Percentiles rank a stretch among this genome's conserved stretches.
Conservation (phyloP, 2,329 filamentous ascomycete species). For the Thelonectria rubi region DNA sequence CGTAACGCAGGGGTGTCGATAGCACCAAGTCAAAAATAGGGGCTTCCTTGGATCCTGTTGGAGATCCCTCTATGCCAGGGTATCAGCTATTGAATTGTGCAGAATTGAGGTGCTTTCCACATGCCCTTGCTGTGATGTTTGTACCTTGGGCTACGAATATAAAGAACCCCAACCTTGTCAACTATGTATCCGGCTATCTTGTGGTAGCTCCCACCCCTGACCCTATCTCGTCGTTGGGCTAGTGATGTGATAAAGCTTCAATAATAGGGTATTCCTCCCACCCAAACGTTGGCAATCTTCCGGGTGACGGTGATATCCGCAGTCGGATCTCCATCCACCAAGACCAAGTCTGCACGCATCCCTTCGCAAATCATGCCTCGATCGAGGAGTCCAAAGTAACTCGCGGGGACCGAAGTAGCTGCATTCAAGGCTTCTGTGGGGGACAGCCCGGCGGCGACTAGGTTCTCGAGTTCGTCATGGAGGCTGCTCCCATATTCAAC, state of each 20-base stretch:
- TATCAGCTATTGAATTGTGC: too few species aligned
- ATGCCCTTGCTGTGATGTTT: too few species aligned
- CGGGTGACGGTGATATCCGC: conserved; percentile 3
- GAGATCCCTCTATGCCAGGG: too few species aligned
- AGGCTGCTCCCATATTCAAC: conserved; percentile 7
- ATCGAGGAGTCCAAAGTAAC: conserved; percentile 10
- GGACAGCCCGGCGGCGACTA: conserved; percentile 4
- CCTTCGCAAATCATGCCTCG: conserved; percentile 14
- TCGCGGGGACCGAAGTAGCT: conserved; percentile 5
- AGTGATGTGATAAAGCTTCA: background rate
- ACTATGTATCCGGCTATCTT: too few species aligned
- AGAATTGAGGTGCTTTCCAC: too few species aligned
- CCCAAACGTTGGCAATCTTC: conserved; percentile 7
- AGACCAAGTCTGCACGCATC: conserved; percentile 17
- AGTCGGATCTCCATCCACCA: conserved; percentile 18
- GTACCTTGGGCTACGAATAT: too few species aligned
- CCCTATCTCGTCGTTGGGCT: too few species aligned
- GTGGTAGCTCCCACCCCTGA: too few species aligned
- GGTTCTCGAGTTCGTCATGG: conserved; percentile 8
- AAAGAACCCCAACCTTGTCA: too few species aligned
- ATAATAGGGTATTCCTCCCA: conserved; percentile 3
- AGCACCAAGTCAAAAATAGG: too few species aligned
- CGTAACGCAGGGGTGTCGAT: too few species aligned
- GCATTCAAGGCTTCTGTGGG: conserved; percentile 6
- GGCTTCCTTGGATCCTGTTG: too few species aligned